Evolutionary conservation across 2,329 filamentous ascomycete species (phyloP).

Genomic region (Apiospora koreana): DNA sequence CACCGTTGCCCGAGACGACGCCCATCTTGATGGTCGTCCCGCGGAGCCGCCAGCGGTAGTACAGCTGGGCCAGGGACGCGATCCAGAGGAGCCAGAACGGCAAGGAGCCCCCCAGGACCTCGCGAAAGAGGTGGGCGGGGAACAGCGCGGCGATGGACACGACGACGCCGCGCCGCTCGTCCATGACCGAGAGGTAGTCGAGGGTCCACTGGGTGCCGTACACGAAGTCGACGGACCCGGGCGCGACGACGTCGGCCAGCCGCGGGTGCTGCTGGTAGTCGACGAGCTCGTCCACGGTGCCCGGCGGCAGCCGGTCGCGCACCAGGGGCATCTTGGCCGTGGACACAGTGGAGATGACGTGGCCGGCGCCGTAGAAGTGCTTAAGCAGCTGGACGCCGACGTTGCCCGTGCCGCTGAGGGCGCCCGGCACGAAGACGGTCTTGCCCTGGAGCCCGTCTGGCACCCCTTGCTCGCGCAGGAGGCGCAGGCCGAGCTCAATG

Average conservation of each 20-base stretch:
- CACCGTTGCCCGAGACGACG: conserved; percentile 46
- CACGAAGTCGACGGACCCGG: conserved; percentile 49
- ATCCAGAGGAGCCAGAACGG: conserved; percentile 41
- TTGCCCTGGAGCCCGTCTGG: conserved; percentile 44
- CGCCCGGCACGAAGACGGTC: conserved; percentile 53
- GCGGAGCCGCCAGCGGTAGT: conserved; percentile 42
- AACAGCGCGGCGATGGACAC: conserved; percentile 44
- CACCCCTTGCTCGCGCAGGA: conserved; percentile 31
- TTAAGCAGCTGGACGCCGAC: conserved; percentile 51
- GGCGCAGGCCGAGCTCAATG: conserved; percentile 39
- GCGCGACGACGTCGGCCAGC: conserved; percentile 37
- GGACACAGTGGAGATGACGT: conserved; percentile 53
- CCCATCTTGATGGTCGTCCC: conserved; percentile 47
- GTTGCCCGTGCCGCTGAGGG: conserved; percentile 49
- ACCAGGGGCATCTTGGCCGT: conserved; percentile 51
- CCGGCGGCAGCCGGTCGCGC: conserved; percentile 37
- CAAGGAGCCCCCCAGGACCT: conserved; percentile 33
- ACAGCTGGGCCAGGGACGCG: conserved; percentile 38
- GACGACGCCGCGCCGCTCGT: conserved; percentile 38
- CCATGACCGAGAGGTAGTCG: conserved; percentile 37
- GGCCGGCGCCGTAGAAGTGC: conserved; percentile 47
- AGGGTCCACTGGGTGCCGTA: conserved; percentile 49
- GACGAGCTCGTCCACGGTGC: conserved; percentile 50
- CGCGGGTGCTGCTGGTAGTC: conserved; percentile 48
- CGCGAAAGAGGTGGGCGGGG: conserved; percentile 27